phyloP scores from a whole-genome alignment of 306 rosid species.

The Gastrolobium villosum region DNA sequence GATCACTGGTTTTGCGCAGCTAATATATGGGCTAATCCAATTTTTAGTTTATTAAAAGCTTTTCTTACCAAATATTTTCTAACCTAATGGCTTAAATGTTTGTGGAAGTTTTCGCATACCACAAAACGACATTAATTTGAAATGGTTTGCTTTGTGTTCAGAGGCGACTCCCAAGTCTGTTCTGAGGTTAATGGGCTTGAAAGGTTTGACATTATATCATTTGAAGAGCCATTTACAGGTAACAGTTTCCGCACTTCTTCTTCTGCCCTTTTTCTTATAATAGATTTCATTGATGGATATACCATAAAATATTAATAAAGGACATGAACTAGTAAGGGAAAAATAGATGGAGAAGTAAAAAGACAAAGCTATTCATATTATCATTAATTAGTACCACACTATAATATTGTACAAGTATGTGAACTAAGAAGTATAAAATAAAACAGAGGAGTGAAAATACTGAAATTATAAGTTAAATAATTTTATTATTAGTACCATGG shows the following conservation, averaged over 20 bases:
- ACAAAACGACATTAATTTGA: constrained; percentile 33
- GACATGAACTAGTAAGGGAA: not conserved
- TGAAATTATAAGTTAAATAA: not conserved
- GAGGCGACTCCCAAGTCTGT: constrained; percentile 98
- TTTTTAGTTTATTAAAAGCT: not conserved
- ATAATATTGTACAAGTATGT: not conserved
- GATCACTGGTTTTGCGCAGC: not conserved
- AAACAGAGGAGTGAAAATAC: not conserved
- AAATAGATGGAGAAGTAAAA: not conserved
- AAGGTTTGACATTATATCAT: constrained; percentile 95
- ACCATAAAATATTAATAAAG: not conserved
- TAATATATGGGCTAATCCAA: not conserved
- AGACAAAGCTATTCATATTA: not conserved
- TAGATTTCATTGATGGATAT: not conserved
- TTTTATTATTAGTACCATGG: constrained; percentile 6
- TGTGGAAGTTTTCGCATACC: not conserved
- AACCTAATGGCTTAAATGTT: not conserved
- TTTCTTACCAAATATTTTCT: not conserved
- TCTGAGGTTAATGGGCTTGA: constrained; percentile 89
- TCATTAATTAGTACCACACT: not conserved
- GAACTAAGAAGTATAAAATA: not conserved
- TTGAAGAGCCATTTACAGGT: constrained; percentile 99
- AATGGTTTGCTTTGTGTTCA: constrained; percentile 52
- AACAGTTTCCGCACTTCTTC: constrained; percentile 23
- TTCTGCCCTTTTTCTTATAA: not conserved